Evolutionary conservation across 2,329 filamentous ascomycete genomes (phyloP), one percentile per base, ranked within the genome.

Genomic region (Talaromyces verruculosus): DNA sequence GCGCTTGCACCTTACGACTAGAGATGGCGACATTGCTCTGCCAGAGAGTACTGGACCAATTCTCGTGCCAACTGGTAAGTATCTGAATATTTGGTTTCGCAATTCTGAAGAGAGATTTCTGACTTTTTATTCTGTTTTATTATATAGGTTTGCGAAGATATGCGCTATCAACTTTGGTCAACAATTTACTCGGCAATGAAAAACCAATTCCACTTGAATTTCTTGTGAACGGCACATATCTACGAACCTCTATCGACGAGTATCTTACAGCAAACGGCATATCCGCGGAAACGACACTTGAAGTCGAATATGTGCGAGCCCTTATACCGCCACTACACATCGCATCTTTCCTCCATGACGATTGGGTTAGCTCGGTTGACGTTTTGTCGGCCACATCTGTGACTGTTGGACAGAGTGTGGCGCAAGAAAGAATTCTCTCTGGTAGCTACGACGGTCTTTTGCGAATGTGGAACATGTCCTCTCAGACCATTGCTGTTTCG

Each of bases 261-360:
- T 97, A 96, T 79, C 87, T 99, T 67, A 89, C 89, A 17, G 84
- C 88, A 68, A 91, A 95, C 74, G 94, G 94, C 60, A 89, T 98
- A 68, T 97, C 92, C 22, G 87, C 92, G 49, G 95, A 99, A 82
- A 91, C 89, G 4, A 94, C 90, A 3, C 82, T 99, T 62, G 90
- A 89, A 41, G 85, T 99, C 65, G 93, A 98, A 82, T 99, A 98
- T 79, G 92, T 97, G 41, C 90, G 93, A 72, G 95, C 93, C 69
- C 83, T 97, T 71, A 88, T 97, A 67, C 95, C 95, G 7, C 95
- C 95, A 19, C 84, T 91, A 41, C 94, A 95, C 77, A 89, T 96
- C 71, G 90, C 93, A 13, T 95, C 91, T 75, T 99, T 97, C 77
- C 90, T 97, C 81, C 94, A 99, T 77, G 93, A 99, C 74, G 95